phyloP scores from a whole-genome alignment of 345 rosid genomes.

The Carallia pectinifolia region DNA sequence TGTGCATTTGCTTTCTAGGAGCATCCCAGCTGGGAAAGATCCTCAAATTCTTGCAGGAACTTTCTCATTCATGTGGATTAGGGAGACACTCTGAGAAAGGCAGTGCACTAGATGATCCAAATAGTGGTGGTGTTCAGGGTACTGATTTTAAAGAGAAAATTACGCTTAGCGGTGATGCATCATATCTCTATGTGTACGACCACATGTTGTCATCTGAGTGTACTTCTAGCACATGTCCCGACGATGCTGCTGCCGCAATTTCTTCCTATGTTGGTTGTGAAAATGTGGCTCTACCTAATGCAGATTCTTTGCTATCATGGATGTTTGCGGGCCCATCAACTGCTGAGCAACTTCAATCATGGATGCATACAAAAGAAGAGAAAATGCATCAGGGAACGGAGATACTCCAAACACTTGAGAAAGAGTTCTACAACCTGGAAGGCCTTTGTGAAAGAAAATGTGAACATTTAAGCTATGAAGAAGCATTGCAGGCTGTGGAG shows the following conservation, averaged over 20 bases:
- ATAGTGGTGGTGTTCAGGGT: constrained; percentile 25
- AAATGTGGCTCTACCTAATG: constrained; percentile 34
- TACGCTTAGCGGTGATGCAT: constrained; percentile 54
- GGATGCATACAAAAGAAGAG: constrained; percentile 70
- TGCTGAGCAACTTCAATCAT: constrained; percentile 56
- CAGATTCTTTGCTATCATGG: constrained; percentile 71
- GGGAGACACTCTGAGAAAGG: constrained; percentile 62
- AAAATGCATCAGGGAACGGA: constrained; percentile 70
- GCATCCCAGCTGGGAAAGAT: constrained; percentile 74
- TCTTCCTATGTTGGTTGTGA: constrained; percentile 33
- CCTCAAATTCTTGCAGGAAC: constrained; percentile 78
- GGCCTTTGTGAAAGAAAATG: constrained; percentile 79
- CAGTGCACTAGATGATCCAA: constrained; percentile 42
- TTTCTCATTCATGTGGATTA: constrained; percentile 72
- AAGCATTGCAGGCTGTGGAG: constrained; percentile 78
- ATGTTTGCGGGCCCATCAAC: constrained; percentile 73
- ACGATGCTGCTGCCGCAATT: constrained; percentile 25
- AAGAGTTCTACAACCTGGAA: constrained; percentile 73
- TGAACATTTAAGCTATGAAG: constrained; percentile 75
- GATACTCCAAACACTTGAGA: constrained; percentile 70
- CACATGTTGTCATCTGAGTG: constrained; percentile 39
- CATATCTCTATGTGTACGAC: constrained; percentile 61
- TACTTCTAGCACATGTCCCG: constrained; percentile 19
- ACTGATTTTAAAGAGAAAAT: constrained; percentile 57
- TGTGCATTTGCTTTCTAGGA: constrained; percentile 81